Percentiles rank a stretch among this genome's conserved stretches.
phyloP scores from a whole-genome alignment of 345 rosid species.

The Eucalyptus urophylla region DNA sequence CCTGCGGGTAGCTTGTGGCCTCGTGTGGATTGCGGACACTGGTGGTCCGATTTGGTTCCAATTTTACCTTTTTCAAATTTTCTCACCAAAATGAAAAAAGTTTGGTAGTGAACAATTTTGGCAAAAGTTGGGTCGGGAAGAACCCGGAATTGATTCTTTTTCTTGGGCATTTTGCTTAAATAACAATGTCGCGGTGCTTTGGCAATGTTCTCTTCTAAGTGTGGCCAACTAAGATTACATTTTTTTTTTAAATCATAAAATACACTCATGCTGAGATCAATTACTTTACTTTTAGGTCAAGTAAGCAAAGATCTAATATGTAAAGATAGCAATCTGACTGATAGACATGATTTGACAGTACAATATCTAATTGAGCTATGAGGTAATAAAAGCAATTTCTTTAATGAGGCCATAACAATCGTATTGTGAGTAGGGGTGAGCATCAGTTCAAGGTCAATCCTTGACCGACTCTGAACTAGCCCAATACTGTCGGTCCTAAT shows the following conservation, averaged over 20 bases:
- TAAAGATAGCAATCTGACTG: background rate
- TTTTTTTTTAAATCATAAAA: background rate
- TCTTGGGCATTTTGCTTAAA: background rate
- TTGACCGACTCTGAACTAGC: no score
- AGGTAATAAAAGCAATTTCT: background rate
- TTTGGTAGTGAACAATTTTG: background rate
- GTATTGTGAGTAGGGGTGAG: background rate
- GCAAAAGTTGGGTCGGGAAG: background rate
- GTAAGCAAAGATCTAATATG: background rate
- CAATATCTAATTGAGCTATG: background rate
- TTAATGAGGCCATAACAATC: background rate
- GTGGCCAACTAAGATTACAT: background rate
- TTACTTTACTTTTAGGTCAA: background rate
- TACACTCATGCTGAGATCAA: background rate
- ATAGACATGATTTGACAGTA: background rate
- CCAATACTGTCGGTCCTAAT: no score
- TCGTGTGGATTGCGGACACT: background rate
- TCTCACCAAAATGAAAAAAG: background rate
- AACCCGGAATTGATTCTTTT: background rate
- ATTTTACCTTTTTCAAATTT: background rate
- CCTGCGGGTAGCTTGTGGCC: background rate
- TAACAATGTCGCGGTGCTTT: background rate
- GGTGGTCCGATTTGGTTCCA: background rate
- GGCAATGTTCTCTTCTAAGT: background rate
- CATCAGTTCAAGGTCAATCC: no score